Evolutionary conservation across 441 rosid species (phyloP).

Genomic region (Euphorbia celastroides): DNA sequence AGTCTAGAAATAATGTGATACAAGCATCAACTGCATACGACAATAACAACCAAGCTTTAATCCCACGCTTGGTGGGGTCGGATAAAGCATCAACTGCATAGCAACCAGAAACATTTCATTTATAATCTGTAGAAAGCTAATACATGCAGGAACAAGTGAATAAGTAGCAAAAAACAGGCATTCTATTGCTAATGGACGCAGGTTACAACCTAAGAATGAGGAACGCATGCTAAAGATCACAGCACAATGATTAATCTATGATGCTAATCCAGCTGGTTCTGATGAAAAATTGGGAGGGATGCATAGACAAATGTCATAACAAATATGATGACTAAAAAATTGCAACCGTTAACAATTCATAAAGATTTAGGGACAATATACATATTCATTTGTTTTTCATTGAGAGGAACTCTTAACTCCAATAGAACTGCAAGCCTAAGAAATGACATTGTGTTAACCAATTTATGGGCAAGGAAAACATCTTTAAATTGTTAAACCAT

Average conservation of each 20-base stretch:
- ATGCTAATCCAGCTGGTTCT: not conserved
- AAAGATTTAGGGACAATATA: not conserved
- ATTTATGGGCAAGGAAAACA: not conserved
- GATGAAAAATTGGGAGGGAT: not conserved
- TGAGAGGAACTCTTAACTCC: not conserved
- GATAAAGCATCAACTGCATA: too few relatives aligned
- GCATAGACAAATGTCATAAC: not conserved
- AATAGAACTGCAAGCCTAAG: not conserved
- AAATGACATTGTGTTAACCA: not conserved
- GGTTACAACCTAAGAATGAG: not conserved
- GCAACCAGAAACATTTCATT: not conserved
- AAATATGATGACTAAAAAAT: not conserved
- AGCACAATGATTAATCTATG: slow-evolving; percentile 9
- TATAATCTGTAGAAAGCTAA: not conserved
- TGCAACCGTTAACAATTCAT: not conserved
- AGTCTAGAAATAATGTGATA: not conserved
- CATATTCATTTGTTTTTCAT: not conserved
- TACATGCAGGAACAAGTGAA: not conserved
- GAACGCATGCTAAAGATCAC: not conserved
- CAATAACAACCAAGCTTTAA: too few relatives aligned
- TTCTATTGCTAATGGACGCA: not conserved
- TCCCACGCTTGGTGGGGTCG: too few relatives aligned
- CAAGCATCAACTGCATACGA: too few relatives aligned
- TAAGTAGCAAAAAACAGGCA: not conserved
- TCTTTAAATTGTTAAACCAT: not conserved